These are phyloP conservation scores for Penicillium rolfsii DNA, from an alignment of 2,329 filamentous ascomycete genomes.

Conservation along the genomic window DNA sequence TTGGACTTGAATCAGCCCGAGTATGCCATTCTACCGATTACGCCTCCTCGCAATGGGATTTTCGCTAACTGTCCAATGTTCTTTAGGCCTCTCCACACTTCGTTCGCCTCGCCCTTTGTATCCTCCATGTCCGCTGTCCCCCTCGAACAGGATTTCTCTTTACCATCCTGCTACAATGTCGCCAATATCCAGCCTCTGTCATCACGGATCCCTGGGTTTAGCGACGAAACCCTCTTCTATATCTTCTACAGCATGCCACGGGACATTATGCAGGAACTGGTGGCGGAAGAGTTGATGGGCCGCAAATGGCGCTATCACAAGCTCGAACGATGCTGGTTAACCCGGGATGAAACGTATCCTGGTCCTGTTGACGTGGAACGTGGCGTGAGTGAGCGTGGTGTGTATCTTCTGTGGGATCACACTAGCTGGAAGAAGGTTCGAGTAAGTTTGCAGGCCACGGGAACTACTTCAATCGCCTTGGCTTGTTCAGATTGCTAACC, in stretches of 20 bases:
- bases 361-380: constrained; percentile 54
- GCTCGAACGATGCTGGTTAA: constrained; percentile 56
- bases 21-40: constrained; percentile 44
- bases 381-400: constrained; percentile 54
- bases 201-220: constrained; percentile 61
- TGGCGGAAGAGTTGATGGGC: constrained; percentile 63
- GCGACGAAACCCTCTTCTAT: constrained; percentile 68
- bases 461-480: too few species aligned
- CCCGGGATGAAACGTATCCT: constrained; percentile 52
- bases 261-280: constrained; percentile 68
- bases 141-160: constrained; percentile 64
- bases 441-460: constrained; percentile 38
- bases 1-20: constrained; percentile 66
- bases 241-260: constrained; percentile 71
- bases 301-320: constrained; percentile 59
- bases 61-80: constrained; percentile 21
- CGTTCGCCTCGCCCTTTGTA: constrained; percentile 66
- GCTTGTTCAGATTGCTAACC: constrained; percentile 19
- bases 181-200: constrained; percentile 66
- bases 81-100: constrained; percentile 62
- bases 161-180: constrained; percentile 67
- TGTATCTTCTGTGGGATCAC: constrained; percentile 56
- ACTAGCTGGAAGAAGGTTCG: constrained; percentile 54
- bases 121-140: constrained; percentile 59
- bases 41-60: not conserved